Percentiles rank a stretch among this genome's conserved stretches.
phyloP scores from a whole-genome alignment of 768 basidiomycete species.

The Pleurotus pulmonarius region DNA sequence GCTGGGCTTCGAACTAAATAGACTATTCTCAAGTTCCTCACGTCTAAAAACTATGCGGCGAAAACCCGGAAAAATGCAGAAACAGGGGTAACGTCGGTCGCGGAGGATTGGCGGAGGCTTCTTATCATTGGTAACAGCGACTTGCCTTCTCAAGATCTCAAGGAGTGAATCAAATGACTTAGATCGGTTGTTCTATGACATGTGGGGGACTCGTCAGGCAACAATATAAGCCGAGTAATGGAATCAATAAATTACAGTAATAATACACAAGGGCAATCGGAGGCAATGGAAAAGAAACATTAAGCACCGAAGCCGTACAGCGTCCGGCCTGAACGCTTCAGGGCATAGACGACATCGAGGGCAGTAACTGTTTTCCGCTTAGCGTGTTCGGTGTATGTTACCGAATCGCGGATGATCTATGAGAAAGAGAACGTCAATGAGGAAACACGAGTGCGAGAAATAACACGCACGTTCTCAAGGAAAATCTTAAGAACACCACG shows the following conservation, averaged over 20 bases:
- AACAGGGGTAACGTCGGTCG: constrained; percentile 29
- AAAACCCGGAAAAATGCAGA: constrained; percentile 28
- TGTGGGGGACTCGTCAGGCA: background rate
- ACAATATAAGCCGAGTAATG: constrained; percentile 1
- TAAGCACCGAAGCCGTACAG: constrained; percentile 79
- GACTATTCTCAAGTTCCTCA: constrained; percentile 13
- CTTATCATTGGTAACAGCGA: background rate
- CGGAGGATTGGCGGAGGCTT: constrained; percentile 36
- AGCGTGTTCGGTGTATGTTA: constrained; percentile 92
- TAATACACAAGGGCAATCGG: constrained; percentile 10
- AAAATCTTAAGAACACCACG: constrained; percentile 90
- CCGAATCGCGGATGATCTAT: constrained; percentile 81
- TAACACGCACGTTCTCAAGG: constrained; percentile 60
- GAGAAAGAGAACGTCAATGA: background rate
- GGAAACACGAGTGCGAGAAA: background rate
- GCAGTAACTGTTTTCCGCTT: constrained; percentile 86
- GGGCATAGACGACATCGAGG: constrained; percentile 78
- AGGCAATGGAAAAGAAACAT: constrained; percentile 10
- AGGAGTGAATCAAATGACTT: constrained; percentile 6
- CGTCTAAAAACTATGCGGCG: constrained; percentile 21
- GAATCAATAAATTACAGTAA: constrained; percentile 18
- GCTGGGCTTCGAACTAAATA: constrained; percentile 9
- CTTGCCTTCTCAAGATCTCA: background rate
- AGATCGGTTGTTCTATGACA: background rate
- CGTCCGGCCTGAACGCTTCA: constrained; percentile 71